Base-by-base conservation (phyloP, 2,329 filamentous ascomycete genomes). In the Aureobasidium uvarum region DNA sequence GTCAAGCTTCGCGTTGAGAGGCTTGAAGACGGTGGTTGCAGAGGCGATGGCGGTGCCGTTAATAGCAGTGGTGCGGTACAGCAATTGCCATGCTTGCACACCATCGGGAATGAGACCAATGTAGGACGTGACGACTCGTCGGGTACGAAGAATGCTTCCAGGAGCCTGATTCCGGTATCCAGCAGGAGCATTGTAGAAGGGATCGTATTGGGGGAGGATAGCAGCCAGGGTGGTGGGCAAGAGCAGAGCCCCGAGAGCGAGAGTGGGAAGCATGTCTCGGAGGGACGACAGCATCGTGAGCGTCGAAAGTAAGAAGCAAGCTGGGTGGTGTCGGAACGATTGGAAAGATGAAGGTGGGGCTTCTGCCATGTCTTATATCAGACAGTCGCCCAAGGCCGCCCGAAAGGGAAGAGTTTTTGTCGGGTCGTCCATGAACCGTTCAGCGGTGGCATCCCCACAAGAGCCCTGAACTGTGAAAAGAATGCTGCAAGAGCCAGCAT, bases 101-200 rank as follows among this genome's bases (percentile, higher is more conserved):
- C 13, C 38, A 11, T 46, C 51, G 28, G 62, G 62, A 13, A 55
- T 48, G 8, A 55, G 50, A 7, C 59, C 59, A 14, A 62, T 2
- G 28, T 62, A 62, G 20, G 14, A 5, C 20, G 59, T 52, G 14
- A 20, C 10, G 10, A 62, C 48, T 46, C 20, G 20, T 5, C 62
- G 48, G 13, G 50, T 45, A 31, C 69, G 66, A 7, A 74, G 66
- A 46, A 74, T 69, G 20, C 68, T 68, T 36, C 72, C 72, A 28
- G 71, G 71, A 8, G 67, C 64, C 16, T 56, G 11, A 13, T 55
- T 45, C 43, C 68, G 68, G 64, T 71, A 71, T 25, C 71, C 71
- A 50, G 67, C 62, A 25, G 72, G 72, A 2, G 72, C 70, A 14
- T 62, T 11, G 33, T 74, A 74, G 67, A 74, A 74, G 1, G 71